Percentiles rank a stretch among this genome's conserved stretches.
These are phyloP conservation scores for Parsonsia alboflavescens DNA, from an alignment of 257 asterid genomes.

Conservation along the genomic window DNA sequence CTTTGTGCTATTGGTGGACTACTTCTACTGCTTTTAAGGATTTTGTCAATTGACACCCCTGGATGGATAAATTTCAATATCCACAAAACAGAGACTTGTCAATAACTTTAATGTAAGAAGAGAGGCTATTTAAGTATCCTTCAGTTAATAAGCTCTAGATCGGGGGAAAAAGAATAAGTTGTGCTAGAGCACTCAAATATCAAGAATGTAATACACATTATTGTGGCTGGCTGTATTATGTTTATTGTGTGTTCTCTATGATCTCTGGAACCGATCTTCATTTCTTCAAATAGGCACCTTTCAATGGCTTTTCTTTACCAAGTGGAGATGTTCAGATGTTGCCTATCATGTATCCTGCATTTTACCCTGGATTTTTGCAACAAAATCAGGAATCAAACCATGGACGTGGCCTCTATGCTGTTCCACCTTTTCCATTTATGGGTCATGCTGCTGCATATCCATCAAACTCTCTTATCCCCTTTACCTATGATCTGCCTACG, in stretches of 20 bases:
- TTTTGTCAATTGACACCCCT: background rate
- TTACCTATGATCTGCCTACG: conserved; percentile 80
- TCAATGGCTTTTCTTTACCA: conserved; percentile 20
- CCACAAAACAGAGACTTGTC: background rate
- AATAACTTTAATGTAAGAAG: background rate
- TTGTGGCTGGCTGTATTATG: background rate
- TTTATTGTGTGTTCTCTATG: background rate
- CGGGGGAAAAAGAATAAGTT: background rate
- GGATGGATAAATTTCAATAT: background rate
- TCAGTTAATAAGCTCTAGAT: no score
- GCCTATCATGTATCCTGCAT: conserved; percentile 31
- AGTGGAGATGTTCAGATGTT: conserved; percentile 30
- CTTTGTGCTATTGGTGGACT: background rate
- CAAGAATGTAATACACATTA: background rate
- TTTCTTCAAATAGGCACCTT: conserved; percentile 21
- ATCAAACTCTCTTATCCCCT: conserved; percentile 64
- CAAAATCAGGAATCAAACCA: conserved; percentile 59
- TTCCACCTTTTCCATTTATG: conserved; percentile 51
- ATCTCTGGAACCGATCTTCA: background rate
- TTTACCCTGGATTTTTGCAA: conserved; percentile 29
- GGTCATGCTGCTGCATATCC: conserved; percentile 56
- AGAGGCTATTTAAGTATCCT: background rate
- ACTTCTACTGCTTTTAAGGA: background rate
- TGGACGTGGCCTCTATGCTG: conserved; percentile 95
- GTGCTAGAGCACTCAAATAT: background rate